These are phyloP conservation scores for Xylaria polymorpha DNA, from an alignment of 2,329 filamentous ascomycete genomes.

Conservation along the genomic window DNA sequence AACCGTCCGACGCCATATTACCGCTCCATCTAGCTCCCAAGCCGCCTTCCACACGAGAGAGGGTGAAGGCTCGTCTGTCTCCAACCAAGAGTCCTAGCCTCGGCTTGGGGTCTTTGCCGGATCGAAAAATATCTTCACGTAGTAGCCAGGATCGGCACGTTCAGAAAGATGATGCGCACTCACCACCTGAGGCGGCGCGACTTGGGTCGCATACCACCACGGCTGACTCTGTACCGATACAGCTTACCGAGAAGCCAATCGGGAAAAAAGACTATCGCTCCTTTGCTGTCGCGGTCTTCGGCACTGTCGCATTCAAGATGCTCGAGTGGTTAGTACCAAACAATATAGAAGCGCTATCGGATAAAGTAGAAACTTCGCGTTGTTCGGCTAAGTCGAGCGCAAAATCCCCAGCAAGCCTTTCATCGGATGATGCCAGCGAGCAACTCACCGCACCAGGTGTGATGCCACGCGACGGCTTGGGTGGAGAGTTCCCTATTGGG, in stretches of 20 bases:
- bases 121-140: constrained; percentile 17
- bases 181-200: constrained; percentile 1
- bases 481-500: constrained; percentile 16
- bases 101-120: constrained; percentile 14
- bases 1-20: constrained; percentile 59
- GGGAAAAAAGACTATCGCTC: constrained; percentile 70
- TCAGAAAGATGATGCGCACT: constrained; percentile 10
- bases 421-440: constrained; percentile 37
- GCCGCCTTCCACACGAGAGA: constrained; percentile 42
- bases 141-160: background rate
- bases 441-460: constrained; percentile 29
- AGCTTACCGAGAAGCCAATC: constrained; percentile 58
- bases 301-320: constrained; percentile 75
- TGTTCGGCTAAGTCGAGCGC: constrained; percentile 26
- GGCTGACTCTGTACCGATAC: constrained; percentile 46
- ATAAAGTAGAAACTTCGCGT: constrained; percentile 50
- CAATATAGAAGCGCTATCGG: constrained; percentile 62
- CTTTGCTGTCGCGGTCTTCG: constrained; percentile 72
- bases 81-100: constrained; percentile 19
- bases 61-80: constrained; percentile 35
- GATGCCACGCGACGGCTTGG: constrained; percentile 27
- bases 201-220: constrained; percentile 24
- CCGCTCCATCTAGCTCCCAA: constrained; percentile 60
- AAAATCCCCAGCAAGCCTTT: constrained; percentile 46
- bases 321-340: constrained; percentile 75